Percentiles rank a stretch among this genome's conserved stretches.
Evolutionary conservation across 768 basidiomycete genomes (phyloP).

Genomic region (Imleria badia): DNA sequence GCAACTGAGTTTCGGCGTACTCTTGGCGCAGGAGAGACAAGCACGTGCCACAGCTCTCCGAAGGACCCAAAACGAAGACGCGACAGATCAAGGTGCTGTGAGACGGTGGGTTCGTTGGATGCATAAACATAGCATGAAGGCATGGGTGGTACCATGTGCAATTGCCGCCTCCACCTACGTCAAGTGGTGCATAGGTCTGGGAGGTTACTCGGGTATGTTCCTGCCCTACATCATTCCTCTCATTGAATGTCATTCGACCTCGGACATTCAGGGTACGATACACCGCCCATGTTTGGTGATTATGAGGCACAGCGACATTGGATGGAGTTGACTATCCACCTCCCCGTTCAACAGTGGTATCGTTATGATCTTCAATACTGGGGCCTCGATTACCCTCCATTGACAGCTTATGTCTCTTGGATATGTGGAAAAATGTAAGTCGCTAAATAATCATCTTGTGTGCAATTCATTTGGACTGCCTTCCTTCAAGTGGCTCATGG

Average conservation of each 20-base stretch:
- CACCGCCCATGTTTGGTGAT: conserved; percentile 87
- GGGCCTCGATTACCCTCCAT: conserved; percentile 93
- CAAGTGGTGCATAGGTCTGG: conserved; percentile 71
- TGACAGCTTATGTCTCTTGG: conserved; percentile 91
- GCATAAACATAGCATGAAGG: conserved; percentile 62
- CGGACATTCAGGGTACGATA: conserved; percentile 49
- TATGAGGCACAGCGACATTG: conserved; percentile 94
- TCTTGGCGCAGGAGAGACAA: conserved; percentile 37
- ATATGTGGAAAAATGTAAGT: conserved; percentile 72
- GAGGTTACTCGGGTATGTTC: conserved; percentile 77
- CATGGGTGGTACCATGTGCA: conserved; percentile 56
- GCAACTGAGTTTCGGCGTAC: conserved; percentile 42
- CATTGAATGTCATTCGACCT: neutral
- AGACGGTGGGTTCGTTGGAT: conserved; percentile 77
- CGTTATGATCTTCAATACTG: conserved; percentile 86
- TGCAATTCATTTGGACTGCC: conserved; percentile 4
- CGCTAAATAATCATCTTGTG: conserved; percentile 16
- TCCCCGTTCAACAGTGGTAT: conserved; percentile 82
- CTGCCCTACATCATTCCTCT: neutral
- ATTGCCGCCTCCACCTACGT: conserved; percentile 55
- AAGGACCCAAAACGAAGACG: conserved; percentile 14
- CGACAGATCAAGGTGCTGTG: conserved; percentile 43
- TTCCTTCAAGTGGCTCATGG: conserved; percentile 42
- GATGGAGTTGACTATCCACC: conserved; percentile 87
- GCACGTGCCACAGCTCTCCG: conserved; percentile 13